These are phyloP conservation scores for Notholithocarpus densiflorus DNA, from an alignment of 306 rosid genomes.

Conservation along the genomic window DNA sequence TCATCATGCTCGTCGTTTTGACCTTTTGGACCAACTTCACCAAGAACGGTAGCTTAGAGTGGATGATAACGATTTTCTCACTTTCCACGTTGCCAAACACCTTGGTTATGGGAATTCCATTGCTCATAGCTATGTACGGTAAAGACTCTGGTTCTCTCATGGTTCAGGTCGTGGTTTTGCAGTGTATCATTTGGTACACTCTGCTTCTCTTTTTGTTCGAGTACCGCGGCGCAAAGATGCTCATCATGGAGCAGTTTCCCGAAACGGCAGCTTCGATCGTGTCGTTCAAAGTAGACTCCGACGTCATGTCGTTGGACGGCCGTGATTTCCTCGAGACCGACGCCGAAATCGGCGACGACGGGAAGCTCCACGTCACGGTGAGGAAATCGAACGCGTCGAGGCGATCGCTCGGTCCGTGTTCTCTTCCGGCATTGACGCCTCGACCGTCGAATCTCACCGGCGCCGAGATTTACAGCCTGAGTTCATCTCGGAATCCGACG, in stretches of 20 bases:
- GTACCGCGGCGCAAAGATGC: slow-evolving; percentile 86
- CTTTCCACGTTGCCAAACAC: slow-evolving; percentile 97
- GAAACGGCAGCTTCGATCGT: slow-evolving; percentile 96
- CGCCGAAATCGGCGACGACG: slow-evolving; percentile 86
- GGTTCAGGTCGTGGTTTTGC: slow-evolving; percentile 93
- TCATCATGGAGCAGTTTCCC: slow-evolving; percentile 96
- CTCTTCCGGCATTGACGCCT: slow-evolving; percentile 58
- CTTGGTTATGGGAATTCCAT: slow-evolving; percentile 86
- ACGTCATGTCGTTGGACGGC: slow-evolving; percentile 91
- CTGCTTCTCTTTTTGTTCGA: slow-evolving; percentile 85
- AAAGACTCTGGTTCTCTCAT: slow-evolving; percentile 58
- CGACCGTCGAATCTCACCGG: slow-evolving; percentile 95
- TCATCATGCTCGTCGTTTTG: slow-evolving; percentile 69
- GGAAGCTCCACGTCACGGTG: slow-evolving; percentile 88
- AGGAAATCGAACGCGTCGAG: slow-evolving; percentile 84
- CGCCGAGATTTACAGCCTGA: slow-evolving; percentile 90
- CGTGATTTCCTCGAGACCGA: slow-evolving; percentile 88
- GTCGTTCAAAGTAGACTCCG: slow-evolving; percentile 92
- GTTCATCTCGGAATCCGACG: slow-evolving; percentile 85
- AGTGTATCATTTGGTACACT: slow-evolving; percentile 97
- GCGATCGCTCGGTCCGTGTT: slow-evolving; percentile 42
- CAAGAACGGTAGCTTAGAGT: slow-evolving; percentile 78
- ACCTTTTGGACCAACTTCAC: slow-evolving; percentile 74
- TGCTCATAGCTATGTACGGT: slow-evolving; percentile 88
- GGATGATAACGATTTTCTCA: slow-evolving; percentile 96